Base-by-base conservation (phyloP, 495 filamentous ascomycete genomes). In the Cairneyella variabilis region DNA sequence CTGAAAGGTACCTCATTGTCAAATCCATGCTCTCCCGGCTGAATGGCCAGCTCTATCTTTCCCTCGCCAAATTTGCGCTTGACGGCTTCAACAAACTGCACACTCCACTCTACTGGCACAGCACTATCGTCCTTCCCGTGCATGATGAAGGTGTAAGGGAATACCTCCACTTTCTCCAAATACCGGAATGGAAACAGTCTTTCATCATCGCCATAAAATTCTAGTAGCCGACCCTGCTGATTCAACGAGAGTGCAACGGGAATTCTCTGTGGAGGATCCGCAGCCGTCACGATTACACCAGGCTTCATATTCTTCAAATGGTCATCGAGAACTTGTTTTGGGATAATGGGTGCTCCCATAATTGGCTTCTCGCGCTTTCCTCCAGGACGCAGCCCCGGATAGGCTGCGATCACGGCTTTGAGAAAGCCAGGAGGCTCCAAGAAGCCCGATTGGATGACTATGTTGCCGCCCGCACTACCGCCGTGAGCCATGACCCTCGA, bases 401-500 rank as follows among this genome's bases (percentile, higher is more conserved):
- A 59, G 6, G 34, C 34, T 22, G 37, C 38, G 32, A 55, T 54
- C 3, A 45, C 34, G 7, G 45, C 57, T 28, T 59, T 59, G 38
- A 59, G 38, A 27, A 39, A 47, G 7, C 45, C 51, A 17, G 5
- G 12, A 7, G 36, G 36, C 30, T 47, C 30, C 9, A n/a, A 18
- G 23, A 72, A 41, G 3, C 57, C 64, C 3, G 66, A 68, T 50
- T 69, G 66, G 9, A 71, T 26, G 2, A 66, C 61, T 10, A 72
- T 51, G 36, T 52, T 67, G 21, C 71, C 71, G 51, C 70, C 56
- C 2, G 57, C 51, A 36, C 51, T 55, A 4, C 36, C 57, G 8
- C 57, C 57, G 26, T 55, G 17, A 3, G 22, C 41, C 3, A 52
- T 48, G 3, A 49, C 43, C 27, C 48, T 45, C 3, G 11, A n/a